Percentiles rank a stretch among this genome's conserved stretches.
phyloP scores from a whole-genome alignment of 495 filamentous ascomycete genomes.

The Parathielavia appendiculata region DNA sequence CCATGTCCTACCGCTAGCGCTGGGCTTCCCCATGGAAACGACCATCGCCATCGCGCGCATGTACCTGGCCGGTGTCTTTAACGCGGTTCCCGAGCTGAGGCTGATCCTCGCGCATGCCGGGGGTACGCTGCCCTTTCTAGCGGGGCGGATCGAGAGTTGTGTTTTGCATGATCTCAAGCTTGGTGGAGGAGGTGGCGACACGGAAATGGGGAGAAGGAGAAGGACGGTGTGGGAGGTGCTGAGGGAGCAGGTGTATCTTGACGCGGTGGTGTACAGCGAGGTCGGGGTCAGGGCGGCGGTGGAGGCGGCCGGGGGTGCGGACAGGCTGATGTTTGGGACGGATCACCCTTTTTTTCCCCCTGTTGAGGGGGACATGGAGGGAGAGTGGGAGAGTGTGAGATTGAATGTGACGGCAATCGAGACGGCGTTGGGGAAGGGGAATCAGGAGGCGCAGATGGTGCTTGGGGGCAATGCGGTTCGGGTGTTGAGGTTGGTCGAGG shows the following conservation, averaged over 20 bases:
- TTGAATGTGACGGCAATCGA: conserved; percentile 70
- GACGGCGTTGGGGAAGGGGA: conserved; percentile 51
- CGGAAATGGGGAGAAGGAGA: conserved; percentile 27
- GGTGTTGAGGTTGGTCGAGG: conserved; percentile 53
- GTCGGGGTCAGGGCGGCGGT: conserved; percentile 72
- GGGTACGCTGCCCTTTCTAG: conserved; percentile 83
- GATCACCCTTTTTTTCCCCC: conserved; percentile 97
- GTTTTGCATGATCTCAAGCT: conserved; percentile 74
- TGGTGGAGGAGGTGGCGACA: conserved; percentile 42
- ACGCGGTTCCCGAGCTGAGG: conserved; percentile 62
- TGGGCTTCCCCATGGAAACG: conserved; percentile 92
- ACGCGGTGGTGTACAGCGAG: conserved; percentile 78
- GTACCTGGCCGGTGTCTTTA: conserved; percentile 79
- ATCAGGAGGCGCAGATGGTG: conserved; percentile 45
- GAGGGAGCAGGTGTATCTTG: conserved; percentile 80
- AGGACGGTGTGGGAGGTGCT: conserved; percentile 75
- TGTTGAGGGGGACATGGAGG: conserved; percentile 51
- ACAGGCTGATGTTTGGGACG: conserved; percentile 77
- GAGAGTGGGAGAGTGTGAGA: conserved; percentile 77
- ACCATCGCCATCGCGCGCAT: conserved; percentile 87
- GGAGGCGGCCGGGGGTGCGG: conserved; percentile 56
- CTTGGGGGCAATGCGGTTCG: conserved; percentile 68
- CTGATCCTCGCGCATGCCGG: conserved; percentile 85
- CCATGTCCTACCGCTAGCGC: conserved; percentile 77
- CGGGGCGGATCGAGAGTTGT: conserved; percentile 84